Evolutionary conservation across 2,329 filamentous ascomycete species (phyloP), one percentile per base, ranked within the genome.

Genomic region (Botrytis paeoniae): DNA sequence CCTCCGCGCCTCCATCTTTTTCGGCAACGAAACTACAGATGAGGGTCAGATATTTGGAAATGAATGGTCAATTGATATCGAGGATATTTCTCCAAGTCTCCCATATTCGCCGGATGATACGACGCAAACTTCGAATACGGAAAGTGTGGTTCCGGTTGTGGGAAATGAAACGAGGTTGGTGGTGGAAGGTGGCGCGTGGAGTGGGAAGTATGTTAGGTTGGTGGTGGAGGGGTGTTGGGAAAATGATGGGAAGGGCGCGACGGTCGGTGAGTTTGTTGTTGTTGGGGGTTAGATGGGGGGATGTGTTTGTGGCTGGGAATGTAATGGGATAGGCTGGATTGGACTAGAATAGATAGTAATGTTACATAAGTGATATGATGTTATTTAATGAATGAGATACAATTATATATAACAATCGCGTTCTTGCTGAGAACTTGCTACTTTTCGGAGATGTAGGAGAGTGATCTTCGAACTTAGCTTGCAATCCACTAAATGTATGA

Each of bases 221-320:
- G 82, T 81, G n/a, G 82, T 89, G 25, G 77, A 78, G 69, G 87
- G 87, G 1, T 87, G 84, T 77, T 81, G 82, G 77, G 82, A 81
- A 29, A 78, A 80, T 20, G 79, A 84, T 75, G 80, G 82, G 4
- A 77, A 76, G 0, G 86, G 86, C 0, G 85, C 84, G 3, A 87
- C 85, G 57, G 86, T 89, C 2, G 86, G 85, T 25, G 87, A 88
- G 81, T 88, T 85, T 82, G 84, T 81, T 10, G 54, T 78, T 63
- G 64, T 78, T 59, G 57, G 72, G 1, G 51, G 37, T 32, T 57
- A 57, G n/a, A 20, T 10, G 3, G 20, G 22, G 12, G 22, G 25
- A 9, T 45, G 2, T 1, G 43, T 7, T n/a, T 22, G 4, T 39
- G 61, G 8, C 9, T 41, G 8, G 20, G 1, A 18, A 43, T 43